phyloP scores from a whole-genome alignment of 2,329 filamentous ascomycete genomes.

The Fusarium sp. region DNA sequence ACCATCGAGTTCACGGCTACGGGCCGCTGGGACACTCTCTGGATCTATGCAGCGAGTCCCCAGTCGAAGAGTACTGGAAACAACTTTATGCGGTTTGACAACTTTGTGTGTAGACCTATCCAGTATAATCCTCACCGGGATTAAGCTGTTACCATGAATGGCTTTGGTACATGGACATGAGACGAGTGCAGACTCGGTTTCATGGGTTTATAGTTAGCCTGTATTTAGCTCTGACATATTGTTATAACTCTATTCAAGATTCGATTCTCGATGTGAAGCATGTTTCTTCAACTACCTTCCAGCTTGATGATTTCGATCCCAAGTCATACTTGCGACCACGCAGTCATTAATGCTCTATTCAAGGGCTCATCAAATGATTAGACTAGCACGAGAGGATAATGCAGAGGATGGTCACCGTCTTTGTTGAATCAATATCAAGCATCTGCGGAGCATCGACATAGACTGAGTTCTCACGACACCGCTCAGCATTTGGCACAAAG shows the following conservation, averaged over 20 bases:
- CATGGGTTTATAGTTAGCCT: background rate
- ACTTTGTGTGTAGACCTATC: slow-evolving; percentile 9
- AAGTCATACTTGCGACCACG: no score
- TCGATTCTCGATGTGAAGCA: background rate
- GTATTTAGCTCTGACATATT: background rate
- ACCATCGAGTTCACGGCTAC: background rate
- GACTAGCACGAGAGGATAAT: no score
- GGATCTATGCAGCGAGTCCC: slow-evolving; percentile 3
- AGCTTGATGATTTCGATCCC: no score
- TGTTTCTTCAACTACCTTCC: no score
- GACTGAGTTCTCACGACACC: no score
- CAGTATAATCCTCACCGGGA: slow-evolving; percentile 1
- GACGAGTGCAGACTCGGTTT: background rate
- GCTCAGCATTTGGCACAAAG: no score
- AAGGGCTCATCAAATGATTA: no score
- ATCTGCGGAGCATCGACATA: no score
- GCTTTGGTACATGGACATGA: background rate
- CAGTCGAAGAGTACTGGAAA: background rate
- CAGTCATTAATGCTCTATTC: no score
- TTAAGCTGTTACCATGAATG: background rate
- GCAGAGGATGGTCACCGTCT: no score
- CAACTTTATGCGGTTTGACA: background rate
- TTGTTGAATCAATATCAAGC: no score
- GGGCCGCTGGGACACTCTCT: background rate
- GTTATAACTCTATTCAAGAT: background rate